Evolutionary conservation across 2,329 filamentous ascomycete genomes (phyloP).

Genomic region (Calonectria pauciramosa): DNA sequence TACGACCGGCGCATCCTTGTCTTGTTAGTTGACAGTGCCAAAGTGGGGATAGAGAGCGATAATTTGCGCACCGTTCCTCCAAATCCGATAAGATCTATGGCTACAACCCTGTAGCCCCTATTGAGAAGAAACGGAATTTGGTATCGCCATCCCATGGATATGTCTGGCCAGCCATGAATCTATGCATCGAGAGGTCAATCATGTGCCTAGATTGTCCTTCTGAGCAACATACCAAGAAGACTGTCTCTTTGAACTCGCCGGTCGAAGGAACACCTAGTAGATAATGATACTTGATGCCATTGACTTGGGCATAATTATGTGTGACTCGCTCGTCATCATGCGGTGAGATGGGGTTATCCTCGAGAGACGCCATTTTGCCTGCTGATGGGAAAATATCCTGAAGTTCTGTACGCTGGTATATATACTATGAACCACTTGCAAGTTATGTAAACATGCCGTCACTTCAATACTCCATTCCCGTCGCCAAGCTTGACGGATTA

Average conservation of each 20-base stretch:
- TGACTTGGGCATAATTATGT: neutral
- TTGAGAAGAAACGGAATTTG: neutral
- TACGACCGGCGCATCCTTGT: neutral
- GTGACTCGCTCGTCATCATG: neutral
- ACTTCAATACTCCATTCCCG: too few relatives aligned
- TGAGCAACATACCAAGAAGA: neutral
- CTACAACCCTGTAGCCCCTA: neutral
- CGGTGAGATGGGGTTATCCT: neutral
- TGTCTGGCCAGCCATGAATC: neutral
- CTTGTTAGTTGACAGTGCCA: neutral
- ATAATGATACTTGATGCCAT: neutral
- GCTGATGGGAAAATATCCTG: too few relatives aligned
- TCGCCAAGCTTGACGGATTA: too few relatives aligned
- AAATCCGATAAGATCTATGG: neutral
- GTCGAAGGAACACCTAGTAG: neutral
- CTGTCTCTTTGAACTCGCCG: neutral
- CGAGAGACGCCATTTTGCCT: neutral
- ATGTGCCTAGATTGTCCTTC: neutral
- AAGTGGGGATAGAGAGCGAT: neutral
- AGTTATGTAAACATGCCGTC: too few relatives aligned
- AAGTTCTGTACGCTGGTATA: too few relatives aligned
- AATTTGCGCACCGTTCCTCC: neutral
- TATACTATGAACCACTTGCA: too few relatives aligned
- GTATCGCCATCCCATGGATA: neutral
- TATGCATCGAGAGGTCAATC: neutral